These are phyloP conservation scores for Escallonia rubra DNA, from an alignment of 129 eudicot species.

Conservation along the genomic window DNA sequence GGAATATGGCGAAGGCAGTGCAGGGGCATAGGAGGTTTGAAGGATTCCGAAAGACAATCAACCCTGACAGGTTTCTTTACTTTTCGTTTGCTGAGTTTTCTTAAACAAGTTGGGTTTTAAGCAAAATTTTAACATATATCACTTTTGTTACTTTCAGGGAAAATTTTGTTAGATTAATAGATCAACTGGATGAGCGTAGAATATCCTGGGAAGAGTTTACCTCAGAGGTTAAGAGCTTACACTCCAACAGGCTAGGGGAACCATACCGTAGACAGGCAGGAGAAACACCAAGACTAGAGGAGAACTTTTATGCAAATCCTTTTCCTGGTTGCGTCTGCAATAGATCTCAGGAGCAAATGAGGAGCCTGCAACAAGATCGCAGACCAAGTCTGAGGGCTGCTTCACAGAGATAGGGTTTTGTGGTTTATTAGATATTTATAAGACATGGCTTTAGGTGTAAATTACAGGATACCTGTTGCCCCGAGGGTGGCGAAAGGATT, in stretches of 20 bases:
- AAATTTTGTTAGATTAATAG: constrained; percentile 56
- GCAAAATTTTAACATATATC: neutral
- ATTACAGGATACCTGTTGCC: neutral
- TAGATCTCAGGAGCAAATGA: constrained; percentile 23
- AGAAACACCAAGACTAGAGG: constrained; percentile 62
- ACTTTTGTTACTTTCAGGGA: constrained; percentile 34
- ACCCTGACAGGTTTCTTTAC: constrained; percentile 55
- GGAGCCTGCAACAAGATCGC: constrained; percentile 8
- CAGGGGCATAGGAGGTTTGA: constrained; percentile 87
- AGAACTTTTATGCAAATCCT: constrained; percentile 90
- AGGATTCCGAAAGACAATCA: constrained; percentile 87
- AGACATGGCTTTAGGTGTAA: neutral
- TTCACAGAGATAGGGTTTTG: constrained; percentile 18
- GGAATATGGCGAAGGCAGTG: constrained; percentile 98
- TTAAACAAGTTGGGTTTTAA: neutral
- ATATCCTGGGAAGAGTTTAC: constrained; percentile 68
- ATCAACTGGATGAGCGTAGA: constrained; percentile 52
- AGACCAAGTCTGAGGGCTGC: constrained; percentile 20
- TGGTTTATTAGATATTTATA: too few species aligned
- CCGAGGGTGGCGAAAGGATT: neutral
- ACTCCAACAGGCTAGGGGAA: constrained; percentile 58
- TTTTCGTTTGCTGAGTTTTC: neutral
- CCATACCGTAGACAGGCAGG: constrained; percentile 53
- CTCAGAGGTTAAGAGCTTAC: constrained; percentile 47
- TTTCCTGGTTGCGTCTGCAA: constrained; percentile 78